phyloP scores from a whole-genome alignment of 768 basidiomycete genomes.

The Porphyrellus cyaneotinctus region DNA sequence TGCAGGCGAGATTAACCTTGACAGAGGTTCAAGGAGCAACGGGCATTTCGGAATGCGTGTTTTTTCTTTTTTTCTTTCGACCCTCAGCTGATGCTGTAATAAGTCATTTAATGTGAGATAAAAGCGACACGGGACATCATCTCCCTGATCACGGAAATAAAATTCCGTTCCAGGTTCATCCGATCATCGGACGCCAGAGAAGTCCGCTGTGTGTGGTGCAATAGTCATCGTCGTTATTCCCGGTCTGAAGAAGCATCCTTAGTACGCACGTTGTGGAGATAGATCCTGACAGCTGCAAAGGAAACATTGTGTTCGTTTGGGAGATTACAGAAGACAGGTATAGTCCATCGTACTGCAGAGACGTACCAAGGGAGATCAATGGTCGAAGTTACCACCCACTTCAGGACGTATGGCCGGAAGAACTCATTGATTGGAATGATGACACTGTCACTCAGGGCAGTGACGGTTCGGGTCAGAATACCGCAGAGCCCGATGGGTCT shows the following conservation, averaged over 20 bases:
- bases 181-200: slow-evolving; percentile 19
- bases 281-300: slow-evolving; percentile 8
- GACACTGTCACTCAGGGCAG: slow-evolving; percentile 1
- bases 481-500: slow-evolving; percentile 2
- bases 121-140: slow-evolving; percentile 11
- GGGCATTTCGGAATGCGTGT: slow-evolving; percentile 12
- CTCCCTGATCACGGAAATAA: slow-evolving; percentile 14
- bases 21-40: slow-evolving; percentile 8
- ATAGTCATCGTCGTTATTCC: slow-evolving; percentile 6
- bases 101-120: slow-evolving; percentile 19
- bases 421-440: not conserved
- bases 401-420: not conserved
- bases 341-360: slow-evolving; percentile 5
- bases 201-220: slow-evolving; percentile 10
- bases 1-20: slow-evolving; percentile 26
- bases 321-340: slow-evolving; percentile 6
- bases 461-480: not conserved
- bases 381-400: slow-evolving; percentile 3
- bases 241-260: slow-evolving; percentile 9
- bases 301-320: slow-evolving; percentile 3
- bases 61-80: slow-evolving; percentile 8
- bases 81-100: slow-evolving; percentile 19
- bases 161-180: slow-evolving; percentile 6
- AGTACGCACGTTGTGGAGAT: slow-evolving; percentile 22
- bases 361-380: slow-evolving; percentile 15